These are phyloP conservation scores for Tulasnella sp. DNA, from an alignment of 768 basidiomycete species.

Conservation along the genomic window DNA sequence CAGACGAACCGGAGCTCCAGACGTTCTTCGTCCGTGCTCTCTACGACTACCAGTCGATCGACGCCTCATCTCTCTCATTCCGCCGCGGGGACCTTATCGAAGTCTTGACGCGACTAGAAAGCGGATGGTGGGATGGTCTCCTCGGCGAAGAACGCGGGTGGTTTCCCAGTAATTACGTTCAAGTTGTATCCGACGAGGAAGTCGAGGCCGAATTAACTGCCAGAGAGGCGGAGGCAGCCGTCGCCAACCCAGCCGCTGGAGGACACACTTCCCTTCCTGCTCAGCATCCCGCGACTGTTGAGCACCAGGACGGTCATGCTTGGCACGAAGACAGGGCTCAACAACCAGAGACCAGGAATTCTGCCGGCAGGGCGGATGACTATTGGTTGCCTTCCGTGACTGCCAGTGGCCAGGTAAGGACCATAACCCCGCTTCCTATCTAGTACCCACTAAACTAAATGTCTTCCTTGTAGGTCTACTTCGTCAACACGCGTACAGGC, in stretches of 20 bases:
- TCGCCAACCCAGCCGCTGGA: constrained; percentile 50
- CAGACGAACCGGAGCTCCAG: constrained; percentile 5
- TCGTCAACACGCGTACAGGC: constrained; percentile 62
- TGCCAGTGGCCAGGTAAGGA: constrained; percentile 60
- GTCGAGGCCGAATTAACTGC: constrained; percentile 49
- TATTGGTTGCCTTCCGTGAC: constrained; percentile 90
- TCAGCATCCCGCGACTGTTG: not conserved
- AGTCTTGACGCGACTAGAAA: constrained; percentile 79
- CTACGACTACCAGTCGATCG: constrained; percentile 84
- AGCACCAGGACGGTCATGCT: constrained; percentile 1
- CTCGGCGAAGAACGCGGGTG: constrained; percentile 78
- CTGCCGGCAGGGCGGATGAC: constrained; percentile 32
- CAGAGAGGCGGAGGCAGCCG: constrained; percentile 27
- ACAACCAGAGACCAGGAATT: not conserved
- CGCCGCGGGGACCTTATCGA: constrained; percentile 81
- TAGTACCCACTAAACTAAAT: not conserved
- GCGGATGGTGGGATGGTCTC: constrained; percentile 98
- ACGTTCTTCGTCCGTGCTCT: constrained; percentile 84
- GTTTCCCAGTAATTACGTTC: constrained; percentile 96
- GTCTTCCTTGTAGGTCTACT: constrained; percentile 59
- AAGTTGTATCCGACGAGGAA: constrained; percentile 65
- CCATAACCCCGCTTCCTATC: not conserved
- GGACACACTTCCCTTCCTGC: constrained; percentile 31
- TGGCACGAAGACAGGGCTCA: not conserved
- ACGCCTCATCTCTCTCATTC: constrained; percentile 83